phyloP scores from a whole-genome alignment of 805 yeast genomes.

The Myxozyma udenii region DNA sequence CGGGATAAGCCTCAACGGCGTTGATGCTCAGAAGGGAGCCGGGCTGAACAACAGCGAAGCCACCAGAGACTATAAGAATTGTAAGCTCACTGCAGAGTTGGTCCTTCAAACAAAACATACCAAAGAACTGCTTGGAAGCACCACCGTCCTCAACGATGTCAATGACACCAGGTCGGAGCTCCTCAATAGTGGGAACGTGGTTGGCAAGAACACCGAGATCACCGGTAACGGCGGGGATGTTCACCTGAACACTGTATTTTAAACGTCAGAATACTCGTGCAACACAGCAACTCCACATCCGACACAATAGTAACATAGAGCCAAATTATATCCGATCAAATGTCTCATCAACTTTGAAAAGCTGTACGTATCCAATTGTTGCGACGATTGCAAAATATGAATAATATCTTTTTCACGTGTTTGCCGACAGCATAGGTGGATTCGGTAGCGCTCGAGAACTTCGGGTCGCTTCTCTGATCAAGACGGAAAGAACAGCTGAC shows the following conservation, averaged over 20 bases:
- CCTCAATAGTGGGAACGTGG: conserved; percentile 97
- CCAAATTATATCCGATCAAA: too few relatives aligned
- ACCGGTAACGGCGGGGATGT: conserved; percentile 93
- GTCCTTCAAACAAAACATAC: conserved; percentile 18
- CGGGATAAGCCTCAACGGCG: conserved; percentile 92
- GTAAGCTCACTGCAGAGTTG: not conserved
- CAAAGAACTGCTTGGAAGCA: conserved; percentile 70
- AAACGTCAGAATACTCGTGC: not conserved
- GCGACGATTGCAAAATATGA: not conserved
- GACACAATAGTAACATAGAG: not conserved
- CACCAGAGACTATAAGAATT: conserved; percentile 67
- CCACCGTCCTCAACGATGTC: conserved; percentile 81
- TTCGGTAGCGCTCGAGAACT: too few relatives aligned
- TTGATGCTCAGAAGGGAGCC: conserved; percentile 85
- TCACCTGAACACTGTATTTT: conserved; percentile 61
- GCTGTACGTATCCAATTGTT: too few relatives aligned
- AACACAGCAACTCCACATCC: too few relatives aligned
- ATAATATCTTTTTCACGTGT: too few relatives aligned
- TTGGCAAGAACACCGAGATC: conserved; percentile 95
- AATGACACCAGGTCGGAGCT: conserved; percentile 91
- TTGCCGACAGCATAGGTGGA: too few relatives aligned
- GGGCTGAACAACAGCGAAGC: conserved; percentile 94
- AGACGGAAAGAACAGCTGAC: too few relatives aligned
- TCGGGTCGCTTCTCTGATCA: too few relatives aligned
- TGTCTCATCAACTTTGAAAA: too few relatives aligned